Percentiles rank a stretch among this genome's conserved stretches.
Evolutionary conservation across 345 rosid species (phyloP).

Genomic region (Lepidium sativum): DNA sequence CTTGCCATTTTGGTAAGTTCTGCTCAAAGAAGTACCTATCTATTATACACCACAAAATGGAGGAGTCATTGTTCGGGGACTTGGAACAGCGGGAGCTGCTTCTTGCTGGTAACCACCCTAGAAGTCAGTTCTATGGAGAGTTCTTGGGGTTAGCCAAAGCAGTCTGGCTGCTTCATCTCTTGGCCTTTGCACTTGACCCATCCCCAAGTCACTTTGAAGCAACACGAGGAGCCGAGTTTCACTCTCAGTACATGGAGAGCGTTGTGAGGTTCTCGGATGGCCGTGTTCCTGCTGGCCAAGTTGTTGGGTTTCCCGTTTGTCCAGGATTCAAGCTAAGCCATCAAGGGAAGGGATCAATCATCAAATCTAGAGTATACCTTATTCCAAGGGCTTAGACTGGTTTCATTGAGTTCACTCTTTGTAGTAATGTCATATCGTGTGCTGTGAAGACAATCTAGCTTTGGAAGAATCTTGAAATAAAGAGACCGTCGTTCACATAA

Average conservation of each 20-base stretch:
- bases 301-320: slow-evolving; percentile 73
- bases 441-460: slow-evolving; percentile 5
- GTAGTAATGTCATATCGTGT: slow-evolving; percentile 8
- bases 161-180: slow-evolving; percentile 86
- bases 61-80: slow-evolving; percentile 84
- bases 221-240: slow-evolving; percentile 71
- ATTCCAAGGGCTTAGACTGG: slow-evolving; percentile 37
- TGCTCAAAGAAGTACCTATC: slow-evolving; percentile 74
- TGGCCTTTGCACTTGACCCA: slow-evolving; percentile 89
- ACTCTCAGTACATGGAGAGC: slow-evolving; percentile 82
- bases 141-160: slow-evolving; percentile 76
- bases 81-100: slow-evolving; percentile 62
- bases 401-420: slow-evolving; percentile 1
- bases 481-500: slow-evolving; percentile 13
- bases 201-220: slow-evolving; percentile 81
- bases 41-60: slow-evolving; percentile 90
- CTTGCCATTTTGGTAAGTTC: slow-evolving; percentile 85
- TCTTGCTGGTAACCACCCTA: slow-evolving; percentile 63
- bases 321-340: slow-evolving; percentile 90
- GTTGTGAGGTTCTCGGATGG: slow-evolving; percentile 58
- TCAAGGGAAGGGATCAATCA: slow-evolving; percentile 41
- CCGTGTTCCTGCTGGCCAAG: slow-evolving; percentile 54
- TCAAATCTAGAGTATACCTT: slow-evolving; percentile 81
- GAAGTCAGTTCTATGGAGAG: slow-evolving; percentile 74
- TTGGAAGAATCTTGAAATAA: slow-evolving; percentile 3